These are phyloP conservation scores for Fusarium protoensiforme DNA, from an alignment of 2,329 filamentous ascomycete genomes.

Conservation along the genomic window DNA sequence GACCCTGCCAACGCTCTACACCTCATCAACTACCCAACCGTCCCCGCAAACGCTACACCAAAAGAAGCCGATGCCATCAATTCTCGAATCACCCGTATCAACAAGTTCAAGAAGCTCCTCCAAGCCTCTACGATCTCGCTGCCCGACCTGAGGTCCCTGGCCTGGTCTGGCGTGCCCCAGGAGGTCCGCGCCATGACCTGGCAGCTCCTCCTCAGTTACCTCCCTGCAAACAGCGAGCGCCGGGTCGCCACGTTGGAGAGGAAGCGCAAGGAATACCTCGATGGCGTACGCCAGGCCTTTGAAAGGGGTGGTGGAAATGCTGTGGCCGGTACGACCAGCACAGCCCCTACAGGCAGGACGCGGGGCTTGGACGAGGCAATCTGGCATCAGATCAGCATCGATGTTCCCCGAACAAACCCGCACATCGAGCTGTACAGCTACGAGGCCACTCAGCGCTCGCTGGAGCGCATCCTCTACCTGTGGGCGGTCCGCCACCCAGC, in stretches of 20 bases:
- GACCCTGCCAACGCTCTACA: conserved; percentile 94
- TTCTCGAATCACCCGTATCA: conserved; percentile 90
- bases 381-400: conserved; percentile 99
- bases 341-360: conserved; percentile 56
- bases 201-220: conserved; percentile 93
- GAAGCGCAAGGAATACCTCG: conserved; percentile 95
- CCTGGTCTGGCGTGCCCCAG: conserved; percentile 94
- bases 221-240: conserved; percentile 95
- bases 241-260: conserved; percentile 90
- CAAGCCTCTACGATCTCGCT: conserved; percentile 92
- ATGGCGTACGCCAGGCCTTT: conserved; percentile 83
- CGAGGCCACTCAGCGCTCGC: conserved; percentile 91
- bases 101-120: conserved; percentile 97
- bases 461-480: conserved; percentile 95
- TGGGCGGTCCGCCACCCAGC: conserved; percentile 98
- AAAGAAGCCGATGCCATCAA: conserved; percentile 91
- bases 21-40: conserved; percentile 86
- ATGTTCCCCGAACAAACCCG: conserved; percentile 94
- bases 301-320: conserved; percentile 71
- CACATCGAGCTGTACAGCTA: conserved; percentile 96
- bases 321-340: conserved; percentile 56
- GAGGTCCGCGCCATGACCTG: conserved; percentile 99
- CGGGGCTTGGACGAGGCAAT: conserved; percentile 92
- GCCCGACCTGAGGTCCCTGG: conserved; percentile 82
- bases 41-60: conserved; percentile 76